Evolutionary conservation across 1,139 yeast species (phyloP).

Genomic region (Candida sp.): DNA sequence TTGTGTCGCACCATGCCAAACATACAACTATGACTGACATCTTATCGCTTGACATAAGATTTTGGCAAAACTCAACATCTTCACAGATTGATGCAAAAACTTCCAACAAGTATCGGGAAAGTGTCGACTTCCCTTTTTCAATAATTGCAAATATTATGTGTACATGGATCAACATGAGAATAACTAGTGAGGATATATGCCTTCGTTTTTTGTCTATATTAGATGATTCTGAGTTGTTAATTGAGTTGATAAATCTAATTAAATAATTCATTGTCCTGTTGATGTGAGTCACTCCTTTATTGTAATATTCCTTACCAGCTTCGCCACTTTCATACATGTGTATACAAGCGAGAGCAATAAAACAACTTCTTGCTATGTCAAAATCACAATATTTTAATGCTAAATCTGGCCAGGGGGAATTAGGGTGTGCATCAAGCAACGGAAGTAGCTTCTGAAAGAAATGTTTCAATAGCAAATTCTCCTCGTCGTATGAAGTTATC

Average conservation of each 20-base stretch:
- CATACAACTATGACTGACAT: slow-evolving; percentile 47
- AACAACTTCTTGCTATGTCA: slow-evolving; percentile 53
- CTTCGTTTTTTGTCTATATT: slow-evolving; percentile 29
- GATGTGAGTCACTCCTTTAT: slow-evolving; percentile 47
- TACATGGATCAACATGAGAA: slow-evolving; percentile 47
- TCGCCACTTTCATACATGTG: slow-evolving; percentile 47
- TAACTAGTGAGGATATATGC: slow-evolving; percentile 45
- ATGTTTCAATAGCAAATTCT: slow-evolving; percentile 47
- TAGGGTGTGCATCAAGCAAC: slow-evolving; percentile 52
- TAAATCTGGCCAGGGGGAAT: slow-evolving; percentile 56
- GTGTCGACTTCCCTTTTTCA: slow-evolving; percentile 50
- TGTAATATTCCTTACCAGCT: slow-evolving; percentile 48
- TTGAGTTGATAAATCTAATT: slow-evolving; percentile 27
- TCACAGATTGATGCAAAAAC: slow-evolving; percentile 48
- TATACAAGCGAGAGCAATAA: slow-evolving; percentile 49
- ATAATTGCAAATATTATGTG: slow-evolving; percentile 48
- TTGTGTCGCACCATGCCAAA: slow-evolving; percentile 55
- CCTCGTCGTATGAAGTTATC: slow-evolving; percentile 32
- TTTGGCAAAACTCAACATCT: slow-evolving; percentile 20
- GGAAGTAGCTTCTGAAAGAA: slow-evolving; percentile 51
- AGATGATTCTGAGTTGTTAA: slow-evolving; percentile 14
- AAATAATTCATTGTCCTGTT: slow-evolving; percentile 51
- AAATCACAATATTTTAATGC: slow-evolving; percentile 53
- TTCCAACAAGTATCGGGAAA: slow-evolving; percentile 44
- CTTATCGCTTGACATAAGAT: slow-evolving; percentile 37